Base-by-base conservation (phyloP, 2,329 filamentous ascomycete genomes). In the Xylaria multiplex region DNA sequence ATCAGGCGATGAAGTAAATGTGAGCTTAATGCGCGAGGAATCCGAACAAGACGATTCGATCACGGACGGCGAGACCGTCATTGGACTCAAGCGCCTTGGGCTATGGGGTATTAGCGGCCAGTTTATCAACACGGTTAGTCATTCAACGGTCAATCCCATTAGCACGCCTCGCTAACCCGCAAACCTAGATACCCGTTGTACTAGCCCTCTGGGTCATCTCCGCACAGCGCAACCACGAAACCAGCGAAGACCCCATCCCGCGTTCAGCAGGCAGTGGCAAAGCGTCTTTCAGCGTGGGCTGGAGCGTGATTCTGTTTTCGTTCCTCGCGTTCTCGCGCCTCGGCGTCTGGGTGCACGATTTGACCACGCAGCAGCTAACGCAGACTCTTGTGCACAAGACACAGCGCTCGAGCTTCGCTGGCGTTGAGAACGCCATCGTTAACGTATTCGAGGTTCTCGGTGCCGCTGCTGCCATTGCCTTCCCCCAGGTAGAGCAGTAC, bases 331-430 rank as follows among this genome's bases (percentile, higher is more conserved):
- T 79, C 50, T 82, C 81, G 19, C 79, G 80, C 19, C 77, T 82
- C 45, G 80, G 80, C 13, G 78, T 81, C 32, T 81, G 81, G 81
- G 76, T 80, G 48, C 82, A 77, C 71, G 81, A 82, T 69, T 77
- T 82, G 8, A 80, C 79, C 3, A 81, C 80, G 8, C 80, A 81
- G 67, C 80, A 82, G 66, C 71, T 82, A 67, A 87, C 70, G 69
- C 80, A 74, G 74, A 84, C 57, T 69, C 80, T 72, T 16, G 74
- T 79, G 9, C 69, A 74, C 2, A 66, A 69, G 13, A 66, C 73
- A 1, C 72, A 76, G 22, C 76, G 79, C 16, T 80, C 81, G 0
- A 79, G 77, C 54, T 82, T 82, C 62, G 78, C 80, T 0, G 81
- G 81, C 13, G 78, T 80, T 5, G 81, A 82, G 70, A 77, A 78